Evolutionary conservation across 139 green algal genomes (phyloP).

Genomic region (Chlorella sp.): DNA sequence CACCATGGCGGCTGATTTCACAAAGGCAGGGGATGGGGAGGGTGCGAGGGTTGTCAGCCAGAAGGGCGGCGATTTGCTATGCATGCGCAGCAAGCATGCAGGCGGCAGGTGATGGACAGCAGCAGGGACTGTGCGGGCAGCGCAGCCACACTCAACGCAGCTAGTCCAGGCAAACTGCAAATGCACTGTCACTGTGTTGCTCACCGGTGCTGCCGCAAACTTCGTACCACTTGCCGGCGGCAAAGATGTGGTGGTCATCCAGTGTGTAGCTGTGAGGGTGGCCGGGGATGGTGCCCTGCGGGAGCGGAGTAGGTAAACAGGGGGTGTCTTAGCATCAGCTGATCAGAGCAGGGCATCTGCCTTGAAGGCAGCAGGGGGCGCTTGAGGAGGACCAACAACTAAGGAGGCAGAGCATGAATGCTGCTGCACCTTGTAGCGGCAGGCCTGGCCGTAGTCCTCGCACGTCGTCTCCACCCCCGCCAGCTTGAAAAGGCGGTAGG

Average conservation of each 20-base stretch:
- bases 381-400: no score
- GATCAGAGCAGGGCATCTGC: neutral
- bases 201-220: conserved; percentile 61
- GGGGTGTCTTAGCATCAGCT: no score
- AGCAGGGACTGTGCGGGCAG: no score
- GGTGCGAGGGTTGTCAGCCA: neutral
- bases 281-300: conserved; percentile 84
- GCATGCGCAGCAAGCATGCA: no score
- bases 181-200: no score
- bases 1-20: conserved; percentile 90
- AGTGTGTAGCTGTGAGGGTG: conserved; percentile 77
- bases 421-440: conserved; percentile 35
- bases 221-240: conserved; percentile 81
- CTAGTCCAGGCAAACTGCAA: no score
- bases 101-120: neutral
- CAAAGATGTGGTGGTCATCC: conserved; percentile 86
- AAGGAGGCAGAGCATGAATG: neutral
- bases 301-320: neutral
- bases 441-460: conserved; percentile 90
- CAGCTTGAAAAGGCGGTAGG: conserved; percentile 98
- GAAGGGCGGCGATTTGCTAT: no score
- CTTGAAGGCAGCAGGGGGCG: no score
- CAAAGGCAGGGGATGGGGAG: neutral
- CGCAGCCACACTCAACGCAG: no score
- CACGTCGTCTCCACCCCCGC: conserved; percentile 84